phyloP scores from a whole-genome alignment of 1,139 yeast species.

The Sugiyamaella novakii region DNA sequence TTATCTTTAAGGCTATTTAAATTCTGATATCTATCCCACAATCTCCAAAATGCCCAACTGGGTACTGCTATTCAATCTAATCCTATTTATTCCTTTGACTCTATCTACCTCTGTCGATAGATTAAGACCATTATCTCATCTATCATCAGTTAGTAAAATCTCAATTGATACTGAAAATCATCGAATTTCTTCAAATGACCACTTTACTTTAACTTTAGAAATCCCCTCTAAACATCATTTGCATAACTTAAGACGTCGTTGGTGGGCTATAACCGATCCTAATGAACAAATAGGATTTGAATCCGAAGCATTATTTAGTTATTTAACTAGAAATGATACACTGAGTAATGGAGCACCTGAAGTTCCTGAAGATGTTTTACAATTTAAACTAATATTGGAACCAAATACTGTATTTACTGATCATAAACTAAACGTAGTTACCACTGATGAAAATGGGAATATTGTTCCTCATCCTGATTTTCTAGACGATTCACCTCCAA shows the following conservation, averaged over 20 bases:
- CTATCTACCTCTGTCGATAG: constrained; percentile 27
- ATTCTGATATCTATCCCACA: not conserved
- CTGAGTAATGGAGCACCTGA: constrained; percentile 27
- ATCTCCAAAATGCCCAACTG: constrained; percentile 9
- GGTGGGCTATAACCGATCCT: constrained; percentile 41
- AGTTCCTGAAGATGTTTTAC: constrained; percentile 33
- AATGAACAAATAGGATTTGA: constrained; percentile 21
- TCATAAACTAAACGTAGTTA: constrained; percentile 17
- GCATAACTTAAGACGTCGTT: constrained; percentile 36
- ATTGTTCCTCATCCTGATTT: constrained; percentile 33
- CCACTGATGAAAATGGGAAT: constrained; percentile 30
- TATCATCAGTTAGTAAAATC: constrained; percentile 30
- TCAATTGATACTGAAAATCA: constrained; percentile 25
- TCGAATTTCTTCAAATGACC: constrained; percentile 21
- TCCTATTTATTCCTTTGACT: constrained; percentile 3
- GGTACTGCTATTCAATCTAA: not conserved
- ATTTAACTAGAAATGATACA: constrained; percentile 34
- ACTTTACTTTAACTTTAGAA: constrained; percentile 17
- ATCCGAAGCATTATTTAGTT: constrained; percentile 34
- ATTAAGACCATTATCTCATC: constrained; percentile 30
- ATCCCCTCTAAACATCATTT: constrained; percentile 34
- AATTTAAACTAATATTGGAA: constrained; percentile 36
- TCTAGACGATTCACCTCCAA: constrained; percentile 17
- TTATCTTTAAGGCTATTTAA: not conserved
- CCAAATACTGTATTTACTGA: constrained; percentile 28